Evolutionary conservation across 2,329 filamentous ascomycete genomes (phyloP).

Genomic region (Colletotrichum musae): DNA sequence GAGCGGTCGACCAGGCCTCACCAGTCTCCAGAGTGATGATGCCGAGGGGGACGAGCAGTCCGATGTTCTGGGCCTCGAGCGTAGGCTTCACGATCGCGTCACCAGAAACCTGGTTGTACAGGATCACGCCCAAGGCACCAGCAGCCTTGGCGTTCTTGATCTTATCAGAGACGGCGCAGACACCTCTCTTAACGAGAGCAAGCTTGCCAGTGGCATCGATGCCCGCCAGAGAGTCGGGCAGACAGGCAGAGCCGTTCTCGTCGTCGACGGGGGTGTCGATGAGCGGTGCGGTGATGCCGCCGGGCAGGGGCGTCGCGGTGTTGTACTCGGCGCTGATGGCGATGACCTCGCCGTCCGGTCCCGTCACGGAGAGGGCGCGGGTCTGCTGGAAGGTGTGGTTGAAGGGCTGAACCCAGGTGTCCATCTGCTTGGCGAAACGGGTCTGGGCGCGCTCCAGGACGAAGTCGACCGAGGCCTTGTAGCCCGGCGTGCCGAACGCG

Average conservation of each 20-base stretch:
- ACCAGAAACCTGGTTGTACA: constrained; percentile 74
- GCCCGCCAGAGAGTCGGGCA: constrained; percentile 58
- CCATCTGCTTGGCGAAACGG: constrained; percentile 54
- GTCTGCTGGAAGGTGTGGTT: constrained; percentile 57
- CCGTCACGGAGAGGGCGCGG: constrained; percentile 57
- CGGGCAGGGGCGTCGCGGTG: constrained; percentile 56
- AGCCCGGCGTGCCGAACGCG: constrained; percentile 67
- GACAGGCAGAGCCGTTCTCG: constrained; percentile 56
- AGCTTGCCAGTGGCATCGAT: constrained; percentile 60
- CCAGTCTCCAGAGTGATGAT: constrained; percentile 54
- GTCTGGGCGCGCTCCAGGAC: constrained; percentile 55
- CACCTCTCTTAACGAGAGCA: constrained; percentile 60
- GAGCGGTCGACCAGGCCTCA: constrained; percentile 51
- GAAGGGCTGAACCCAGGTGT: constrained; percentile 57
- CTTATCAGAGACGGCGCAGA: constrained; percentile 59
- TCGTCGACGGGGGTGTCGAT: constrained; percentile 55
- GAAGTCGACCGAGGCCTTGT: constrained; percentile 65
- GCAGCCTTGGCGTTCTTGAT: constrained; percentile 58
- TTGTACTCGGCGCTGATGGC: constrained; percentile 62
- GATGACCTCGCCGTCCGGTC: constrained; percentile 60
- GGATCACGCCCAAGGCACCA: constrained; percentile 62
- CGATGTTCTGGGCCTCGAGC: constrained; percentile 60
- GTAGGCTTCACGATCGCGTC: constrained; percentile 62
- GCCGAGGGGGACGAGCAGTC: constrained; percentile 52
- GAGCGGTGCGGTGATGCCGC: constrained; percentile 53